Evolutionary conservation across 257 asterid genomes (phyloP).

Genomic region (Mentha longifolia): DNA sequence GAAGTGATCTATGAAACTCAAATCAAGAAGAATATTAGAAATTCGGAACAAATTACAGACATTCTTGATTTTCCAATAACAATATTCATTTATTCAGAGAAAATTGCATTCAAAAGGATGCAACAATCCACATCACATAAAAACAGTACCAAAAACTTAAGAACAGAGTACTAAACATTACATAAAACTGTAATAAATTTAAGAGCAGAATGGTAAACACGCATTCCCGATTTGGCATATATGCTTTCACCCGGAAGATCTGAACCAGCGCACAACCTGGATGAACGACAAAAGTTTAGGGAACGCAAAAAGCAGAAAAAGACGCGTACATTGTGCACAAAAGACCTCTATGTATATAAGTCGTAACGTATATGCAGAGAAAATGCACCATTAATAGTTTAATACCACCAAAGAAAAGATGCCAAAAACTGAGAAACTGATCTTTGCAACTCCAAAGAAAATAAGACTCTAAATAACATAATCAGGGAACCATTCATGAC

Average conservation of each 20-base stretch:
- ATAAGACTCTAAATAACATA: background rate
- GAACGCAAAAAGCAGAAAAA: background rate
- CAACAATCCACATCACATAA: constrained; percentile 15
- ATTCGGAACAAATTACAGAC: no score
- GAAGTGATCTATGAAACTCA: no score
- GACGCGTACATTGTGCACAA: background rate
- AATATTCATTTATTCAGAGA: background rate
- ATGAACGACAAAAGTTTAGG: background rate
- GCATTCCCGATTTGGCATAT: constrained; percentile 6
- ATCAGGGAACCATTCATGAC: background rate
- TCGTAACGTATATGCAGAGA: background rate
- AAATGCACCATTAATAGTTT: background rate
- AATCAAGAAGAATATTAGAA: no score
- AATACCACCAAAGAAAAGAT: background rate
- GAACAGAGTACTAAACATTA: background rate
- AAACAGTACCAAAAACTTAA: background rate
- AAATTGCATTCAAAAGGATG: background rate
- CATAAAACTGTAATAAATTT: background rate
- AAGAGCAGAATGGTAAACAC: background rate
- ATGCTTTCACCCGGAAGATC: background rate
- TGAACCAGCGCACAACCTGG: background rate
- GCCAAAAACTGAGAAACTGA: background rate
- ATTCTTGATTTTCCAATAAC: background rate
- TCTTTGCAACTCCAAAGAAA: background rate
- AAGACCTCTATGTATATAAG: background rate